Base-by-base conservation (phyloP, 768 basidiomycete genomes). In the Calocybe indica region DNA sequence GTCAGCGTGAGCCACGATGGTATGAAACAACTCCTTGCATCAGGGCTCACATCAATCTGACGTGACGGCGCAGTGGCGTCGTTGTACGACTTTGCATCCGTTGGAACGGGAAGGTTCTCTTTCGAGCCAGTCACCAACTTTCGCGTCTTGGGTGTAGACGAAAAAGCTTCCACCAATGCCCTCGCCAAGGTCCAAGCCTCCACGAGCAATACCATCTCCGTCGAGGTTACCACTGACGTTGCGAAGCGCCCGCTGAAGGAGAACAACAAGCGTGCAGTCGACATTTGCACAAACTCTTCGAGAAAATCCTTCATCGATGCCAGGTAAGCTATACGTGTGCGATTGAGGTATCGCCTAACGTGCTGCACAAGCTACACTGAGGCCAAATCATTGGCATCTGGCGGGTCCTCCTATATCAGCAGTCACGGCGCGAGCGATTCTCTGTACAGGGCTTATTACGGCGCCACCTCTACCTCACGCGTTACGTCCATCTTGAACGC, bases 361-460 rank as follows among this genome's bases (percentile, higher is more conserved):
- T 37, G 11, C 38, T 38, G 6, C 46, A 31, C 42, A n/a, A 67
- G 67, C 46, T 70, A 72, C 57, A 56, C 62, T 12, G 72, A 75
- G 52, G 70, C 64, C 33, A 71, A 71, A 59, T 50, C 59, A 39
- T 63, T 75, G 22, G 71, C 71, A 7, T 58, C 57, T 2, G 44
- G 54, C 29, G 60, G 61, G 12, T 52, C 61, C 6, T 63, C 59
- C 14, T 75, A 72, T 51, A 59, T 76, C 54, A 56, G 47, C 33
- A 67, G 58, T 51, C 55, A 56, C 44, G 72, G 72, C 7, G 57
- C 71, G 9, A 46, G 53, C 36, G 67, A 72, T 52, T 50, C 67
- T 7, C 59, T 74, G 36, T 75, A 66, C 63, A 54, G 32, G 39
- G 58, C 69, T 10, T 75, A 74, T 64, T 76, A 58, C 41, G 69